phyloP scores from a whole-genome alignment of 2,329 filamentous ascomycete genomes.

The Dactylellina leptospora region DNA sequence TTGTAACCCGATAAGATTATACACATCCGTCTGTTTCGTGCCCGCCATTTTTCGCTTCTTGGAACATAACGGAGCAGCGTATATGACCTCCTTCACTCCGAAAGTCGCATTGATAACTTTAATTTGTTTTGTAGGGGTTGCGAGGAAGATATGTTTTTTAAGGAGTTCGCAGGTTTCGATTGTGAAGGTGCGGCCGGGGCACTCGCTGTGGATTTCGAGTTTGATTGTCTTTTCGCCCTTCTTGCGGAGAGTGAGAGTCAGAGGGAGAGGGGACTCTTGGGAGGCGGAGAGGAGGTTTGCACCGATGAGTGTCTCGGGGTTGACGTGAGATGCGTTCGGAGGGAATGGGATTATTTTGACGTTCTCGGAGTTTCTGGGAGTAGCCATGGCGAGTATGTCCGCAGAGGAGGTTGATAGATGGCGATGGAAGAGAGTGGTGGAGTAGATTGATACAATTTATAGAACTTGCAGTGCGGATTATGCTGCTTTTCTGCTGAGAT shows the following conservation, averaged over 20 bases:
- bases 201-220: constrained; percentile 26
- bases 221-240: neutral
- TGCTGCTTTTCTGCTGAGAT: too few relatives aligned
- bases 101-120: constrained; percentile 23
- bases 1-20: constrained; percentile 36
- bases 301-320: constrained; percentile 16
- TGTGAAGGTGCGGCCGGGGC: constrained; percentile 18
- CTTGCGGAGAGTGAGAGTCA: constrained; percentile 13
- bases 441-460: neutral
- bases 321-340: neutral
- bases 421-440: neutral
- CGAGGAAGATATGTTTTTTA: constrained; percentile 4
- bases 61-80: constrained; percentile 22
- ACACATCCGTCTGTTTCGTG: constrained; percentile 20
- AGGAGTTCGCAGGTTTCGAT: constrained; percentile 33
- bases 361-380: constrained; percentile 22
- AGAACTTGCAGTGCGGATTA: too few relatives aligned
- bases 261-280: neutral
- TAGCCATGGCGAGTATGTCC: neutral
- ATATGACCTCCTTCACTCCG: constrained; percentile 33
- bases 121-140: neutral
- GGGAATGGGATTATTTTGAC: constrained; percentile 25
- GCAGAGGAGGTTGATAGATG: too few relatives aligned
- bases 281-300: constrained; percentile 9
- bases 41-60: constrained; percentile 5